Base-by-base conservation (phyloP, 345 rosid species). In the Camelina sativa region DNA sequence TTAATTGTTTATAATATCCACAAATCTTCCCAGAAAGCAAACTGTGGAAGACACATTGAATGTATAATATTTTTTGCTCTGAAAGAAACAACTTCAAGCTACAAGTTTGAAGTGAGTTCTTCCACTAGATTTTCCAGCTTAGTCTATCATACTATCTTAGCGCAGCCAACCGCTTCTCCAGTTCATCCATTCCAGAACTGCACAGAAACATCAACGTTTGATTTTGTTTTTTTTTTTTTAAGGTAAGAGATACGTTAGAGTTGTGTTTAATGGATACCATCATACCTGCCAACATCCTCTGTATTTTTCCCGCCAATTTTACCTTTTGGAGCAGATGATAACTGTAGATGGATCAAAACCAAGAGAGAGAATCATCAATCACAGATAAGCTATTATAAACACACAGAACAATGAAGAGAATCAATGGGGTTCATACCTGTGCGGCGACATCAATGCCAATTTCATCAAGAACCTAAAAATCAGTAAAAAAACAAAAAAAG, bases 361-460 rank as follows among this genome's bases (percentile, higher is more conserved):
- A 28, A 67, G 30, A 34, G 34, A 69, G 7, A 70, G 10, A 35
- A 69, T 76, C 12, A 76, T 76, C 16, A 76, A 62, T 62, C 37
- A 37, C 58, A 50, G 47, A 17, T 67, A 63, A 47, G 35, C n/a
- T 15, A 48, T 15, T 15, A 40, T 15, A 15, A 47, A 58, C 22
- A 60, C 8, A 61, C 28, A 12, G 0, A 37, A 52, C 38, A 52
- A 30, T 20, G 30, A 34, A 19, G 25, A 77, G 32, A 44, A 28
- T 37, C 3, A 11, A 30, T 46, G 32, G 28, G 32, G 28, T 34
- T 34, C 88, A 41, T 76, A 91, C 99, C 97, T 91, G 99, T 30
- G 97, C 87, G 35, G 97, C 97, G 60, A 95, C 82, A 70, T 91
- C 97, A 58, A 95, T 86, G 68, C 99, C 97, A 54, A 95, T 95